phyloP scores from a whole-genome alignment of 2,329 filamentous ascomycete genomes.

The Pseudogymnoascus sp. region DNA sequence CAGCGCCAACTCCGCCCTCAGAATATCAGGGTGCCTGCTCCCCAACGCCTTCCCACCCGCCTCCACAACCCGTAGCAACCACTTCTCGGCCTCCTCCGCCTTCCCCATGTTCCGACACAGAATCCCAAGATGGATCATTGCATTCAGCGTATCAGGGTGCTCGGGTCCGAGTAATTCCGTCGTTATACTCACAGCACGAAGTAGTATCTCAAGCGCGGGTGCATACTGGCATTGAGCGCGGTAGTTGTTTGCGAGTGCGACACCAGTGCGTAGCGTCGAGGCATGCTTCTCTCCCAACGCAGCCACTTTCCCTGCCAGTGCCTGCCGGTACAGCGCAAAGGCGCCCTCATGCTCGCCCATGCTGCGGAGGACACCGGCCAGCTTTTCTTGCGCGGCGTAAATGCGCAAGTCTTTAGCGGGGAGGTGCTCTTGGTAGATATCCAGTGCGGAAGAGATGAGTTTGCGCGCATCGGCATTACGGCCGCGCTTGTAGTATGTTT shows the following conservation, averaged over 20 bases:
- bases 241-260: conserved; percentile 15
- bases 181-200: conserved; percentile 12
- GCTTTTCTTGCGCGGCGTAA: background rate
- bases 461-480: conserved; percentile 3
- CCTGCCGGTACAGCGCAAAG: background rate
- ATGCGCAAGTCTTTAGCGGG: background rate
- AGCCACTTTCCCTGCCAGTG: background rate
- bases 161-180: conserved; percentile 12
- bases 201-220: conserved; percentile 18
- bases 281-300: conserved; percentile 10
- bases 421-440: background rate
- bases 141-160: conserved; percentile 10
- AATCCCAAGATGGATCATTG: conserved; percentile 11
- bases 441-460: conserved; percentile 2
- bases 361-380: background rate
- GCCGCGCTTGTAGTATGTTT: background rate
- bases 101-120: background rate
- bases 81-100: conserved; percentile 8
- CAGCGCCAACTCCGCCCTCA: background rate
- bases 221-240: conserved; percentile 17
- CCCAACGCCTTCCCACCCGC: background rate
- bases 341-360: background rate
- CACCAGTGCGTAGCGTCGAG: conserved; percentile 11
- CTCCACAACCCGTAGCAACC: background rate
- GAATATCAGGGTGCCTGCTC: background rate